phyloP scores from a whole-genome alignment of 2,329 filamentous ascomycete species.

The Alternaria sp. region DNA sequence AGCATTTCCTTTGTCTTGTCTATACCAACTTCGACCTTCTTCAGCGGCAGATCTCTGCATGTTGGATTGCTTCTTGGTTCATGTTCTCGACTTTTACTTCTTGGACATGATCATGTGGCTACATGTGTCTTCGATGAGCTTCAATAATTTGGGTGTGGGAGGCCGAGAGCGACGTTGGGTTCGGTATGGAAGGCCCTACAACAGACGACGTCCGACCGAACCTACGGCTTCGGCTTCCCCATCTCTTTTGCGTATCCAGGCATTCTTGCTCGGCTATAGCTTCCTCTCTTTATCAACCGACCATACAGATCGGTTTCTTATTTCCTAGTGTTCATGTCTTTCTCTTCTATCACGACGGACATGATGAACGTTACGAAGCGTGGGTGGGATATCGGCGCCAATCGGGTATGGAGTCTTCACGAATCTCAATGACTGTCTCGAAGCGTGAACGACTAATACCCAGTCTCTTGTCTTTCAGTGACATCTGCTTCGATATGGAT shows the following conservation, averaged over 20 bases:
- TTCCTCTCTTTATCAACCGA: slow-evolving; percentile 29
- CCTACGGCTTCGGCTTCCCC: slow-evolving; percentile 16
- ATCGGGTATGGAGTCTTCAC: slow-evolving; percentile 25
- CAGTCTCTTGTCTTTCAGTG: slow-evolving; percentile 27
- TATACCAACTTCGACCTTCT: slow-evolving; percentile 32
- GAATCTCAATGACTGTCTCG: slow-evolving; percentile 30
- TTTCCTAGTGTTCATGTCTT: slow-evolving; percentile 26
- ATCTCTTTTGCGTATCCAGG: slow-evolving; percentile 38
- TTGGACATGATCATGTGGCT: slow-evolving; percentile 39
- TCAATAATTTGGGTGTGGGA: slow-evolving; percentile 31
- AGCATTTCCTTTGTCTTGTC: slow-evolving; percentile 46
- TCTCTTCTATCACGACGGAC: slow-evolving; percentile 35
- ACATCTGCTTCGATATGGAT: slow-evolving; percentile 23
- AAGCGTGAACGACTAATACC: slow-evolving; percentile 33
- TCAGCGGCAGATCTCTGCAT: slow-evolving; percentile 20
- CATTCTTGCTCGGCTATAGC: slow-evolving; percentile 29
- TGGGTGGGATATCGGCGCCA: slow-evolving; percentile 21
- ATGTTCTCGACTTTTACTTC: slow-evolving; percentile 29
- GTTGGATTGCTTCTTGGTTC: slow-evolving; percentile 20
- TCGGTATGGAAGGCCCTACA: background rate
- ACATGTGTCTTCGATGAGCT: slow-evolving; percentile 34
- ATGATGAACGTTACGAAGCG: slow-evolving; percentile 35
- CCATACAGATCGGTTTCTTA: slow-evolving; percentile 21
- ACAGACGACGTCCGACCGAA: background rate
- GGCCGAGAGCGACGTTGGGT: slow-evolving; percentile 5